Base-by-base conservation (phyloP, 1,139 yeast genomes). In the Suhomyces panamericanus region DNA sequence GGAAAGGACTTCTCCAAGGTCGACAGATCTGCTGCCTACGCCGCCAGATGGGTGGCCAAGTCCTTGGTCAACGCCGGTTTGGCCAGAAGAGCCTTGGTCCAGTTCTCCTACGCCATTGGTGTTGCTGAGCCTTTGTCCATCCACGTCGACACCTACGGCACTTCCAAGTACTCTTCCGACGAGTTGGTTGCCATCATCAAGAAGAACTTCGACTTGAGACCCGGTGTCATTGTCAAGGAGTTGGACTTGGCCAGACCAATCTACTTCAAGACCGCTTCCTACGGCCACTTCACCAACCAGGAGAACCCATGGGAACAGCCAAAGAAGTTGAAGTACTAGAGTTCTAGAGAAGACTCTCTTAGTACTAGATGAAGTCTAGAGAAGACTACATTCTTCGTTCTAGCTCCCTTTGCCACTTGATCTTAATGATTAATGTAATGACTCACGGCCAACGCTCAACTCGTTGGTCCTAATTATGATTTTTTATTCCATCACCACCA, bases 1-100 rank as follows among this genome's bases (percentile, higher is more conserved):
- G 99, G 99, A 76, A 93, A 93, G 82, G 99, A 93, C 76, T 93
- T 89, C 87, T 89, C 98, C 70, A 93, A 93, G 83, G 99, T 93
- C 66, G 99, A 93, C 76, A 89, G 99, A 81, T 93, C 99, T 57
- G 99, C 99, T 67, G 99, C 99, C 58, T 93, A 93, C 70, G 98
- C 99, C 66, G 99, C 99, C 62, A 90, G 99, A 81, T 95, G 99
- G 99, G 97, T 93, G 62, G 99, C 99, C 71, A 93, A 93, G 81
- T 93, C 99, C 49, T 82, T 93, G 64, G 95, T 93, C 56, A 78
- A 81, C 61, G 96, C 99, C 56, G 95, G 95, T 57, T 81, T 95
- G 63, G 96, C 97, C 64, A 87, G 88, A 78, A 90, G 99, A 80
- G 96, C 93, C 54, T 83, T 93, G 65, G 99, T 93, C 53, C 99